Conservation (phyloP, 306 rosid genomes). For the Glycyrrhiza uralensis region DNA sequence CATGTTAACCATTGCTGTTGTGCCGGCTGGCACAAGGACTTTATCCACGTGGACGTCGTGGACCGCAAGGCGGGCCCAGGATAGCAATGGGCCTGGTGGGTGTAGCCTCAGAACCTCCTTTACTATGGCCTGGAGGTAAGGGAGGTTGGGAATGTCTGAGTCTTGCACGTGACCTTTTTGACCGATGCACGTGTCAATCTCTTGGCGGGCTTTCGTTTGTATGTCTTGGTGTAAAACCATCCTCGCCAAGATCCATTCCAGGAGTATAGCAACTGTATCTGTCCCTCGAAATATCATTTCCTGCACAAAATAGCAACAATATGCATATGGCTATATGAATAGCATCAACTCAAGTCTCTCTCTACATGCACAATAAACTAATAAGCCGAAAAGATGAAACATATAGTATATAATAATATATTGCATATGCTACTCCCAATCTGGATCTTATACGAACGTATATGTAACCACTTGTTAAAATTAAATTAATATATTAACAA, state of each 20-base stretch:
- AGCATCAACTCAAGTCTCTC: not conserved
- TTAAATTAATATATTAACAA: not conserved
- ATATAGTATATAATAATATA: not conserved
- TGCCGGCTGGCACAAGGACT: slow-evolving; percentile 71
- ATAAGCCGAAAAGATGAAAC: not conserved
- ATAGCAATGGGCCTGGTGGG: slow-evolving; percentile 91
- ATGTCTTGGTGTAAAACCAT: slow-evolving; percentile 73
- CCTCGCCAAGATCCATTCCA: slow-evolving; percentile 88
- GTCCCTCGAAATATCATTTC: slow-evolving; percentile 94
- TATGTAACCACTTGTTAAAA: not conserved
- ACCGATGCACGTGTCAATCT: slow-evolving; percentile 57
- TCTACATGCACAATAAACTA: not conserved
- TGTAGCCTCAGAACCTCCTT: slow-evolving; percentile 83
- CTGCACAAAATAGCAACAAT: slow-evolving; percentile 25
- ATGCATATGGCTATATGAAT: not conserved
- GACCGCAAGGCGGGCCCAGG: slow-evolving; percentile 84
- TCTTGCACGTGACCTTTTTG: slow-evolving; percentile 52
- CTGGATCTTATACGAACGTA: not conserved
- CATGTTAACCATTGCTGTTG: slow-evolving; percentile 93
- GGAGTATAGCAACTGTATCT: slow-evolving; percentile 70
- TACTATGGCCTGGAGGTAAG: slow-evolving; percentile 73
- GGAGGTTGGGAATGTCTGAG: slow-evolving; percentile 58
- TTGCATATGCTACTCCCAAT: not conserved
- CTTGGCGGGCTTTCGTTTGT: slow-evolving; percentile 62
- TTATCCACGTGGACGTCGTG: slow-evolving; percentile 70